phyloP scores from a whole-genome alignment of 306 rosid genomes.

The Rosa multiflora region DNA sequence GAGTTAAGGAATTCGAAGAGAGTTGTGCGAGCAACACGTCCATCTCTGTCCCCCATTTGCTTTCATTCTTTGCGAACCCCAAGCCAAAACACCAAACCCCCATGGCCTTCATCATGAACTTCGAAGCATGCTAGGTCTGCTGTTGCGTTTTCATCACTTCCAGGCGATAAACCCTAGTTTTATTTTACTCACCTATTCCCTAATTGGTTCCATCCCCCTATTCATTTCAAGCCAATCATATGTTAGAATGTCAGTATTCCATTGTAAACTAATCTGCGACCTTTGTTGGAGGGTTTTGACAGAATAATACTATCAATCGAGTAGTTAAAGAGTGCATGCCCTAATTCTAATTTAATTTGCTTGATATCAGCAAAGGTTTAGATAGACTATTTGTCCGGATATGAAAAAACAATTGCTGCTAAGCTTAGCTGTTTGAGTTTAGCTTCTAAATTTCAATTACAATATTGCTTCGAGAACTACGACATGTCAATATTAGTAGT shows the following conservation, averaged over 20 bases:
- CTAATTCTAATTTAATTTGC: not conserved
- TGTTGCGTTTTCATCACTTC: slow-evolving; percentile 40
- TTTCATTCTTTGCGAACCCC: slow-evolving; percentile 32
- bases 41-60: slow-evolving; percentile 44
- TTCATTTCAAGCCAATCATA: slow-evolving; percentile 35
- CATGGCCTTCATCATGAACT: slow-evolving; percentile 48
- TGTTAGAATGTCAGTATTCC: slow-evolving; percentile 23
- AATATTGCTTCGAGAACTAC: not conserved
- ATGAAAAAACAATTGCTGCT: not conserved
- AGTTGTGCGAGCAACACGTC: slow-evolving; percentile 47
- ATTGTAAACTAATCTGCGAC: slow-evolving; percentile 15
- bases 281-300: slow-evolving; percentile 9
- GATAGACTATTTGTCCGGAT: slow-evolving; percentile 8
- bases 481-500: not conserved
- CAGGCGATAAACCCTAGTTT: slow-evolving; percentile 10
- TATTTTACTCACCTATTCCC: not conserved
- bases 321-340: not conserved
- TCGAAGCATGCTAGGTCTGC: slow-evolving; percentile 50
- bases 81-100: not conserved
- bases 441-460: not conserved
- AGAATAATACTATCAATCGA: not conserved
- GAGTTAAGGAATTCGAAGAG: slow-evolving; percentile 32
- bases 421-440: slow-evolving; percentile 1
- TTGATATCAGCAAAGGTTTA: slow-evolving; percentile 7
- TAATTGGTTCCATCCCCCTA: not conserved